Evolutionary conservation across 2,329 filamentous ascomycete genomes (phyloP).

Genomic region (Periconia macrospinosa): DNA sequence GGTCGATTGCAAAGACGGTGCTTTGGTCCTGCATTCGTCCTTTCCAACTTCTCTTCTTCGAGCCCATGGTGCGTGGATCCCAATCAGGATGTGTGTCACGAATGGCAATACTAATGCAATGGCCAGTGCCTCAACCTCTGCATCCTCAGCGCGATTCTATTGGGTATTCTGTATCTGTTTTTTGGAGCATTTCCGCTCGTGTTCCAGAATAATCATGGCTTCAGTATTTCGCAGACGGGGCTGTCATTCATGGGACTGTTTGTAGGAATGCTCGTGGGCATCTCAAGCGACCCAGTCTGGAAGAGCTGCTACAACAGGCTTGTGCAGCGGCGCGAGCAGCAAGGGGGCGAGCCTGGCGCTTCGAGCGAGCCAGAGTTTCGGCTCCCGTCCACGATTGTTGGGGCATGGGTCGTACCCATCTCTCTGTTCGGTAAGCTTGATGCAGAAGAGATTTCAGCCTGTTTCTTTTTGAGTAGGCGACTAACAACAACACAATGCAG

Average conservation of each 20-base stretch:
- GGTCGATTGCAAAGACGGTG: constrained; percentile 63
- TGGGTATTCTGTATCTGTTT: constrained; percentile 75
- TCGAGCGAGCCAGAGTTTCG: constrained; percentile 81
- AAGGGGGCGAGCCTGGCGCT: constrained; percentile 56
- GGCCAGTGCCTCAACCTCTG: constrained; percentile 70
- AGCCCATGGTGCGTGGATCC: constrained; percentile 68
- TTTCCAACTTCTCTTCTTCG: constrained; percentile 75
- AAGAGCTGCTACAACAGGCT: constrained; percentile 61
- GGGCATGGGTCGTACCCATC: constrained; percentile 75
- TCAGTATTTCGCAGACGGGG: constrained; percentile 79
- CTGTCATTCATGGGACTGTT: constrained; percentile 70
- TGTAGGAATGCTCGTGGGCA: constrained; percentile 67
- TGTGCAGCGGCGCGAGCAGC: constrained; percentile 55
- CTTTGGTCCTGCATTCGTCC: constrained; percentile 62
- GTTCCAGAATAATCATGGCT: constrained; percentile 72
- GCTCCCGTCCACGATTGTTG: constrained; percentile 67
- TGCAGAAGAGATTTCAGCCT: constrained; percentile 22
- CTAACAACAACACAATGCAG: constrained; percentile 39
- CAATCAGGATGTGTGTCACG: constrained; percentile 1
- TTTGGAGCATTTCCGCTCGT: constrained; percentile 86
- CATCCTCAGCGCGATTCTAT: constrained; percentile 78
- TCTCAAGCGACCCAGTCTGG: constrained; percentile 69
- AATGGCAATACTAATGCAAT: constrained; percentile 30
- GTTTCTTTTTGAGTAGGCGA: constrained; percentile 12
- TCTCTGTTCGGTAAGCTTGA: constrained; percentile 72